Conservation (phyloP, 2,329 filamentous ascomycete species). For the Orbilia javanica region DNA sequence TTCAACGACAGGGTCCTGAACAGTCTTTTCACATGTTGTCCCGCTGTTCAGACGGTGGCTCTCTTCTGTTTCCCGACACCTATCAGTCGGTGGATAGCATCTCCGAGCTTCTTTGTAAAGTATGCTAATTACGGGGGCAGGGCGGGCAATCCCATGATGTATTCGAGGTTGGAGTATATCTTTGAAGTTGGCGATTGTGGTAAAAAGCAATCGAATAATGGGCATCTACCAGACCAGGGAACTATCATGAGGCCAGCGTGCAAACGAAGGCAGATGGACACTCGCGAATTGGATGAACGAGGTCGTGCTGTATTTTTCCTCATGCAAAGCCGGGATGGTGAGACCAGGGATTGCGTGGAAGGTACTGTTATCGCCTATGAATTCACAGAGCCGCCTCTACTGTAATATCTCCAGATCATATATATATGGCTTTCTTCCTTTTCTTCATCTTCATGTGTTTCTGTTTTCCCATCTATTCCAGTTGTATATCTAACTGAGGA, state of each 20-base stretch:
- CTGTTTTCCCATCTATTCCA: constrained; percentile 42
- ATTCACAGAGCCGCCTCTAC: neutral
- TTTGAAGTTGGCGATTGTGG: neutral
- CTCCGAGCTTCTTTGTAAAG: neutral
- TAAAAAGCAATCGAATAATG: neutral
- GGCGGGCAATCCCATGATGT: neutral
- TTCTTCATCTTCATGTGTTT: no score
- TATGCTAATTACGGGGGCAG: neutral
- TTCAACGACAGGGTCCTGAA: neutral
- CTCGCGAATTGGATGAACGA: constrained; percentile 5
- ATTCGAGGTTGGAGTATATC: constrained; percentile 26
- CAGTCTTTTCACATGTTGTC: neutral
- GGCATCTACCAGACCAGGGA: neutral
- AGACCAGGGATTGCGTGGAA: neutral
- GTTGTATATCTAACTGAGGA: constrained; percentile 26
- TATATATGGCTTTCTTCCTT: neutral
- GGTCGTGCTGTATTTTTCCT: constrained; percentile 1
- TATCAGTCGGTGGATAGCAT: neutral
- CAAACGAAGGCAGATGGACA: neutral
- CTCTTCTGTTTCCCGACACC: neutral
- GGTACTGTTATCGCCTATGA: constrained; percentile 6
- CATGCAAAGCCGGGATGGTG: neutral
- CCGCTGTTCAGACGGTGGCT: neutral
- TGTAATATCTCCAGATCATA: neutral
- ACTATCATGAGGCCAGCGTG: neutral